phyloP scores from a whole-genome alignment of 495 filamentous ascomycete species.

The Penicillium samsonianum region DNA sequence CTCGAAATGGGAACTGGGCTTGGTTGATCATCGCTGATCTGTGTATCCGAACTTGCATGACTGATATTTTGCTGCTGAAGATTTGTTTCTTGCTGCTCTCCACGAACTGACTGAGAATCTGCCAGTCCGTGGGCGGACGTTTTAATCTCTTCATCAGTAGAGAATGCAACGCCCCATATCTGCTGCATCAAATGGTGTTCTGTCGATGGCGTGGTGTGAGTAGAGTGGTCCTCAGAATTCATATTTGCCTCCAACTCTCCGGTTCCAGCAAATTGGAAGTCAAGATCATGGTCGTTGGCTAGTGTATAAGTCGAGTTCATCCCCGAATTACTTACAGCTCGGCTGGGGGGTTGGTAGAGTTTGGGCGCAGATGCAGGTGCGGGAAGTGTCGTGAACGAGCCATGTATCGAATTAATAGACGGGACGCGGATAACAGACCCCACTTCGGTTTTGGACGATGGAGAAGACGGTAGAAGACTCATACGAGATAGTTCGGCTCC shows the following conservation, averaged over 20 bases:
- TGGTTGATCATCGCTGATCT: not conserved
- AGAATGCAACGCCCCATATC: not conserved
- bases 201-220: not conserved
- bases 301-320: not conserved
- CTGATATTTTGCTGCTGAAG: not conserved
- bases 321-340: not conserved
- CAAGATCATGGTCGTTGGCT: not conserved
- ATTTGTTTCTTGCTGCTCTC: not conserved
- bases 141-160: not conserved
- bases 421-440: not conserved
- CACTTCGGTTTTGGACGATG: not conserved
- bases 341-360: not conserved
- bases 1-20: not conserved
- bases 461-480: conserved; percentile 14
- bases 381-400: not conserved
- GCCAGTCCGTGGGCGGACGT: not conserved
- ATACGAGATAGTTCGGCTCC: conserved; percentile 37
- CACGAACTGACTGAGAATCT: not conserved
- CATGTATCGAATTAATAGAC: not conserved
- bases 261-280: not conserved
- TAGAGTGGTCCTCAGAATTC: not conserved
- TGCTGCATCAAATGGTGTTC: not conserved
- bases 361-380: not conserved
- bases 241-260: not conserved
- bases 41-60: not conserved